A percentile compares a stretch with the other conserved stretches of the same genome.
Conservation (phyloP, 805 yeast species). For the Saccharomycopsis sp. region DNA sequence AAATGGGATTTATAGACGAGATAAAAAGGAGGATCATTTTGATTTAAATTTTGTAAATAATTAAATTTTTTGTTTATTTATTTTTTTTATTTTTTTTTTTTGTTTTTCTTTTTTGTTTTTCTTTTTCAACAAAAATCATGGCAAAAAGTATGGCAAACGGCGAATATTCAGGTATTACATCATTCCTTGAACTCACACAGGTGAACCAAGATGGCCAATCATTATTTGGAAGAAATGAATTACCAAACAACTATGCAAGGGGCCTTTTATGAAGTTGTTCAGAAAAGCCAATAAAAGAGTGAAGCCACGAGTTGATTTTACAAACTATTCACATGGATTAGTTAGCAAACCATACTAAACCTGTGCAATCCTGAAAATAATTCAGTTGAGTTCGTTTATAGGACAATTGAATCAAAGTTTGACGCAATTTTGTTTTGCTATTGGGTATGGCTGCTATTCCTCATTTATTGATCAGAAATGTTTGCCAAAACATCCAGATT, state of each 20-base stretch:
- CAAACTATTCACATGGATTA: conserved; percentile 32
- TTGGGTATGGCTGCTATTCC: conserved; percentile 44
- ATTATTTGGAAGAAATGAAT: conserved; percentile 20
- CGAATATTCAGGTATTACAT: conserved; percentile 37
- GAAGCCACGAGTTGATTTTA: conserved; percentile 36
- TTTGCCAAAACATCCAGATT: conserved; percentile 24
- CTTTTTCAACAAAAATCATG: conserved; percentile 14
- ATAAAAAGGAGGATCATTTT: too few relatives aligned
- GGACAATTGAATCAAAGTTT: conserved; percentile 27
- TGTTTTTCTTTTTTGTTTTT: not conserved
- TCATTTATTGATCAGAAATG: conserved; percentile 33
- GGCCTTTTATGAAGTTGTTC: conserved; percentile 67
- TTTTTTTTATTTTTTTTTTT: not conserved
- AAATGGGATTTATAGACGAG: not conserved
- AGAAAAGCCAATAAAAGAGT: conserved; percentile 45
- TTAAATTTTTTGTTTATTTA: too few relatives aligned
- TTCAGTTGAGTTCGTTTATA: conserved; percentile 29
- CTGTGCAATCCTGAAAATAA: conserved; percentile 25
- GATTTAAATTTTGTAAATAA: too few relatives aligned
- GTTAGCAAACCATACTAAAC: conserved; percentile 28
- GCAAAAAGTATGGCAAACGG: conserved; percentile 35
- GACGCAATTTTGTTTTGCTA: conserved; percentile 41
- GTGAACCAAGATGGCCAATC: conserved; percentile 28
- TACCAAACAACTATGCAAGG: conserved; percentile 34
- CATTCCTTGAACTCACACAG: conserved; percentile 30